A percentile compares a stretch with the other conserved stretches of the same genome.
These are phyloP conservation scores for Danielia reshetovae DNA, from an alignment of 805 yeast species.

Conservation along the genomic window DNA sequence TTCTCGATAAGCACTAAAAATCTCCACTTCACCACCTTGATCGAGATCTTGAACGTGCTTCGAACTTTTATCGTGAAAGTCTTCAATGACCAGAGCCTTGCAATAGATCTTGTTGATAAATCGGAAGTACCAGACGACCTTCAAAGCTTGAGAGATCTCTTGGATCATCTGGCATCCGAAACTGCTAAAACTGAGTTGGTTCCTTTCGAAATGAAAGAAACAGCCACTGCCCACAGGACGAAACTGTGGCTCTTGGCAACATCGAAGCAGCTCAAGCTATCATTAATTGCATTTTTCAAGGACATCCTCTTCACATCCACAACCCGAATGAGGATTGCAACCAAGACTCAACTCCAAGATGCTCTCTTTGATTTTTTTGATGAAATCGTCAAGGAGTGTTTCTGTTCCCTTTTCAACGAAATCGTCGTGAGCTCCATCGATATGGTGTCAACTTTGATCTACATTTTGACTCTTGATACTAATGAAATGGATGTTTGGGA, in stretches of 20 bases:
- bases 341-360: conserved; percentile 21
- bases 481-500: conserved; percentile 7
- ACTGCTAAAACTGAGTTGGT: background rate
- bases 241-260: conserved; percentile 37
- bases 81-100: conserved; percentile 25
- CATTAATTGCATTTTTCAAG: conserved; percentile 30
- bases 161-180: conserved; percentile 2
- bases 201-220: conserved; percentile 4
- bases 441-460: conserved; percentile 20
- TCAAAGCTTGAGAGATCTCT: conserved; percentile 2
- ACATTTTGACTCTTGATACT: conserved; percentile 4
- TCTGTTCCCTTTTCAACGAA: conserved; percentile 29
- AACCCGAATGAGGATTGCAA: conserved; percentile 15
- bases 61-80: conserved; percentile 22
- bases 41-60: conserved; percentile 21
- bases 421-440: conserved; percentile 29
- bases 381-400: conserved; percentile 22
- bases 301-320: conserved; percentile 19
- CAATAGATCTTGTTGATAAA: conserved; percentile 5
- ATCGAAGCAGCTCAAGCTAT: conserved; percentile 33
- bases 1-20: conserved; percentile 20
- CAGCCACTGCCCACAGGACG: conserved; percentile 14
- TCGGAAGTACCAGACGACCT: background rate
- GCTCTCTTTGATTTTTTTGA: conserved; percentile 22
- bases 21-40: conserved; percentile 21